phyloP scores from a whole-genome alignment of 345 rosid species.

The Populus alba region DNA sequence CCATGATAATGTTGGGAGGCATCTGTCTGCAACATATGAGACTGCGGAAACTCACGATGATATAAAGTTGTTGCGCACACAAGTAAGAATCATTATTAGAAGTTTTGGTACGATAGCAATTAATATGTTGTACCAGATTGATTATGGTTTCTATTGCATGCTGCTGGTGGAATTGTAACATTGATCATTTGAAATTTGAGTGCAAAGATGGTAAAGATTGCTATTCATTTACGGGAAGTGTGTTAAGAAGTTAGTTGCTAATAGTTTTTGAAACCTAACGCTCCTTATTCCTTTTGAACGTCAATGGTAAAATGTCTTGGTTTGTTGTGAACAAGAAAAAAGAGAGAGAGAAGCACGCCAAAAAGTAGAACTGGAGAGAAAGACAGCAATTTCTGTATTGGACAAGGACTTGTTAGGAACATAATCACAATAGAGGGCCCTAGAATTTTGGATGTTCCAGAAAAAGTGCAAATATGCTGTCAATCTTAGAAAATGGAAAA shows the following conservation, averaged over 20 bases:
- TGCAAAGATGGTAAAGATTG: not conserved
- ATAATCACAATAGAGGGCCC: not conserved
- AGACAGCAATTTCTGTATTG: not conserved
- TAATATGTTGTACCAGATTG: not conserved
- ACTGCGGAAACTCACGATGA: slow-evolving; percentile 78
- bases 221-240: not conserved
- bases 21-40: slow-evolving; percentile 64
- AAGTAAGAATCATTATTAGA: slow-evolving; percentile 43
- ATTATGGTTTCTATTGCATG: not conserved
- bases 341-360: not conserved
- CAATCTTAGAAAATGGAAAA: not conserved
- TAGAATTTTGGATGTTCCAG: not conserved
- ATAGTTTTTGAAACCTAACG: not conserved
- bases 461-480: not conserved
- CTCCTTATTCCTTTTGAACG: not conserved
- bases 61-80: slow-evolving; percentile 65
- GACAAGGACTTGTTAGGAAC: not conserved
- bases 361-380: not conserved
- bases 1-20: slow-evolving; percentile 78
- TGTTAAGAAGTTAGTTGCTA: not conserved
- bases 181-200: not conserved
- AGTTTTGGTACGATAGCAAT: not conserved
- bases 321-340: not conserved
- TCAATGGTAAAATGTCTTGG: not conserved
- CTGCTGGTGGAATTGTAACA: not conserved